These are phyloP conservation scores for Colletotrichum magnum DNA, from an alignment of 2,329 filamentous ascomycete genomes.

Conservation along the genomic window DNA sequence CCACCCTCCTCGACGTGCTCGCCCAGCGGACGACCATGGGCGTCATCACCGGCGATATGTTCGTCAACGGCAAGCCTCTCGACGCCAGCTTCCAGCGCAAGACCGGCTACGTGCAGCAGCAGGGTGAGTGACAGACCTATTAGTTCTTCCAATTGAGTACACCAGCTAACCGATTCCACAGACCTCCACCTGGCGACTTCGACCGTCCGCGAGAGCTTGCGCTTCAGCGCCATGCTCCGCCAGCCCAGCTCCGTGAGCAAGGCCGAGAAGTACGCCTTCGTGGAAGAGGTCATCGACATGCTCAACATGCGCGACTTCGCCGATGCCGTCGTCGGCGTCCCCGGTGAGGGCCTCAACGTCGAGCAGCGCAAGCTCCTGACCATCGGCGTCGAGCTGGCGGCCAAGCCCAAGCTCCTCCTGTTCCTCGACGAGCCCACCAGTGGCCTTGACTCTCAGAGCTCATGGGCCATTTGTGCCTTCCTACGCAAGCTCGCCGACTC, in stretches of 20 bases:
- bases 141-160: neutral
- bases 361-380: constrained; percentile 74
- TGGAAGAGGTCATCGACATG: constrained; percentile 76
- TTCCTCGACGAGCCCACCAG: constrained; percentile 74
- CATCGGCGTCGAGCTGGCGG: constrained; percentile 72
- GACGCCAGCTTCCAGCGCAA: constrained; percentile 74
- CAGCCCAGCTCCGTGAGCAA: constrained; percentile 68
- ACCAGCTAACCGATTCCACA: constrained; percentile 38
- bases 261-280: constrained; percentile 72
- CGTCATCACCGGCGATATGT: constrained; percentile 75
- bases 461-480: constrained; percentile 75
- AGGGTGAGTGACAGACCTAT: constrained; percentile 55
- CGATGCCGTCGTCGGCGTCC: constrained; percentile 74
- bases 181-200: constrained; percentile 70
- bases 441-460: constrained; percentile 74
- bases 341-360: constrained; percentile 72
- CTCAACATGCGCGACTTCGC: constrained; percentile 77
- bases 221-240: constrained; percentile 70
- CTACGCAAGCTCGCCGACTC: constrained; percentile 71
- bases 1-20: constrained; percentile 58
- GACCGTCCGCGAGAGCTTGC: constrained; percentile 68
- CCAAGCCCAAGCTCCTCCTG: constrained; percentile 70
- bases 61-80: constrained; percentile 72
- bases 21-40: constrained; percentile 70
- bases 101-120: constrained; percentile 78